Evolutionary conservation across 139 green algal species (phyloP).

Genomic region (Volvox africanus): DNA sequence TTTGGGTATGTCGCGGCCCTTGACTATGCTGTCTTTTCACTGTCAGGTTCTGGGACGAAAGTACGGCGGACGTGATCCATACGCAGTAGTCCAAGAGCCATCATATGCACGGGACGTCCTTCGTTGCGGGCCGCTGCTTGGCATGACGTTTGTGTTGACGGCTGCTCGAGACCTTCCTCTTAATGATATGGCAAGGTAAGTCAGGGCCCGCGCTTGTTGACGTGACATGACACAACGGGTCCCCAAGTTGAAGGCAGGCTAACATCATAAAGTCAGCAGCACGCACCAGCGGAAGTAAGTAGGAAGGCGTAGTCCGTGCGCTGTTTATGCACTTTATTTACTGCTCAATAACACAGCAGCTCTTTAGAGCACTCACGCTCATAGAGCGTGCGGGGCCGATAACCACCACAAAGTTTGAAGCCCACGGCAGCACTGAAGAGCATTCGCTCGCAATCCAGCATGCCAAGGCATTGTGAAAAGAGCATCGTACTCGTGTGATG

Average conservation of each 20-base stretch:
- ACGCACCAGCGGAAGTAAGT: too few relatives aligned
- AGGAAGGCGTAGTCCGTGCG: background rate
- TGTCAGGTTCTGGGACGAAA: slow-evolving; percentile 41
- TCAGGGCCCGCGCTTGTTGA: background rate
- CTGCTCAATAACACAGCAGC: slow-evolving; percentile 22
- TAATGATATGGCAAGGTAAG: slow-evolving; percentile 26
- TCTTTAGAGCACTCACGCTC: too few relatives aligned
- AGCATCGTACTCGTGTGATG: too few relatives aligned
- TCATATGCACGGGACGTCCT: slow-evolving; percentile 48
- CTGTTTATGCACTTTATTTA: slow-evolving; percentile 20
- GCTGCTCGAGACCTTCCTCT: slow-evolving; percentile 50
- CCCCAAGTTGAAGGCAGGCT: too few relatives aligned
- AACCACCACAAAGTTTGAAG: slow-evolving; percentile 21
- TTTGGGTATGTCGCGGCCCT: too few relatives aligned
- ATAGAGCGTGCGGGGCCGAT: background rate
- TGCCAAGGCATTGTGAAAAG: too few relatives aligned
- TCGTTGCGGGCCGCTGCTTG: slow-evolving; percentile 28
- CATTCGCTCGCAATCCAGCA: too few relatives aligned
- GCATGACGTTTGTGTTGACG: slow-evolving; percentile 44
- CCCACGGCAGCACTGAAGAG: background rate
- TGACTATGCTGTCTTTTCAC: background rate
- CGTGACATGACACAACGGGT: too few relatives aligned
- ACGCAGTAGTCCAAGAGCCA: background rate
- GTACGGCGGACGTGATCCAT: slow-evolving; percentile 26
- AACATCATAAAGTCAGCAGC: too few relatives aligned